Evolutionary conservation across 495 filamentous ascomycete species (phyloP), one percentile per base, ranked within the genome.

Genomic region (Tetracladium setigerum): DNA sequence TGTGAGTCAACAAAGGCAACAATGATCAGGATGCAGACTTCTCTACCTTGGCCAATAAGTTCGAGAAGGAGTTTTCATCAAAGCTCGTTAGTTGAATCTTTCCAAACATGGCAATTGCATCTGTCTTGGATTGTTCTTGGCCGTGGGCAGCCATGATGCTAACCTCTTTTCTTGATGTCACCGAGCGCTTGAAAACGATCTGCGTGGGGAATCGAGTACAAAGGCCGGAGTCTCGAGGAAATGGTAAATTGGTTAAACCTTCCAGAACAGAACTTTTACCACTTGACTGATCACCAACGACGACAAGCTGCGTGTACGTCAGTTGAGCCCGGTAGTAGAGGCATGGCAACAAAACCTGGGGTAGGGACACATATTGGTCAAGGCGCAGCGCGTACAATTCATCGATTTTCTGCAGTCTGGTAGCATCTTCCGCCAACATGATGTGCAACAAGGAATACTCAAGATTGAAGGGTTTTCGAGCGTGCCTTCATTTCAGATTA

Each of bases 151-250:
- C 64, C 18, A 68, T 76, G 18, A 77, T 76, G 0, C 62, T 63
- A 14, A 74, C 62, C 11, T 53, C 19, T 24, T 69, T 61, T 13
- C 53, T 55, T 17, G 55, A 44, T 7, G 53, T 47, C 0, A 34
- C 14, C 17, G 65, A 59, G 4, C 72, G 70, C 24, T 70, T 70
- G 44, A 70, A 73, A 1, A 69, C 71, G 41, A 81, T 82, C 53
- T 81, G 69, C 0, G 76, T 82, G 0, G 72, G 74, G 46, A 77
- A 81, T 0, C 77, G 65, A 0, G 78, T 83, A 53, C 73, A 78
- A 15, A 79, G 66, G 12, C 67, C 72, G 10, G 62, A 63, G 16
- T 61, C 66, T 16, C 69, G 63, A 15, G 74, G 72, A 36, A 78
- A 74, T 1, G 69, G 63, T 31, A 79, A 63, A 1, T 65, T 66